These are phyloP conservation scores for Conringia planisiliqua DNA, from an alignment of 345 rosid genomes.

Conservation along the genomic window DNA sequence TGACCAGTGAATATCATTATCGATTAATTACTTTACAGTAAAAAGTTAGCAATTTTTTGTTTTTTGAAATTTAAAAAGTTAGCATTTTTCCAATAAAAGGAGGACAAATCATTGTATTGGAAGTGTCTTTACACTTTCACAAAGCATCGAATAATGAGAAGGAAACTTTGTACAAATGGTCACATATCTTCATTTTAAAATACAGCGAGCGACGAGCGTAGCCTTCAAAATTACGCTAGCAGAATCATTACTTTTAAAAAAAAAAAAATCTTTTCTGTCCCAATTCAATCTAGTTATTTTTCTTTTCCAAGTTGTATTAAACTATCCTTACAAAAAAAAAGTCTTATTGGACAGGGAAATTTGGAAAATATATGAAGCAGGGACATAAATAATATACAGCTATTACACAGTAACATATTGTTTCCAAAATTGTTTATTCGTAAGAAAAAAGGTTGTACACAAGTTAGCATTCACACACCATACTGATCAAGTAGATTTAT, in stretches of 20 bases:
- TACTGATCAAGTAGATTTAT: background rate
- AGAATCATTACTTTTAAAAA: background rate
- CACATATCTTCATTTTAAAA: background rate
- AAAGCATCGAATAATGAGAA: conserved; percentile 27
- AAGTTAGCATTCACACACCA: background rate
- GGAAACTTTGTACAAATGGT: conserved; percentile 2
- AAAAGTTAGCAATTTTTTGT: conserved; percentile 15
- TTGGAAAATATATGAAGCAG: background rate
- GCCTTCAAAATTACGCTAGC: background rate
- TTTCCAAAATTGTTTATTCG: background rate
- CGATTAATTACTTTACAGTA: conserved; percentile 17
- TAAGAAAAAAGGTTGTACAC: background rate
- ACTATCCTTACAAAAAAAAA: background rate
- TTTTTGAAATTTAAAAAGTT: too few relatives aligned
- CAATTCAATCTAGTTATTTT: background rate
- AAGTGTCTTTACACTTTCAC: conserved; percentile 29
- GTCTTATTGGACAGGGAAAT: background rate
- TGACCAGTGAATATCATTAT: conserved; percentile 14
- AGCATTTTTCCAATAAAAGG: background rate
- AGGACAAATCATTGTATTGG: conserved; percentile 24
- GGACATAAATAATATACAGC: background rate
- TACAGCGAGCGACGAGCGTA: background rate
- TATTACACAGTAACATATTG: background rate
- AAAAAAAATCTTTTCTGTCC: too few relatives aligned
- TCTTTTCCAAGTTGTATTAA: background rate